Conservation (phyloP, 1,139 yeast genomes). For the Dujonia santamariae region DNA sequence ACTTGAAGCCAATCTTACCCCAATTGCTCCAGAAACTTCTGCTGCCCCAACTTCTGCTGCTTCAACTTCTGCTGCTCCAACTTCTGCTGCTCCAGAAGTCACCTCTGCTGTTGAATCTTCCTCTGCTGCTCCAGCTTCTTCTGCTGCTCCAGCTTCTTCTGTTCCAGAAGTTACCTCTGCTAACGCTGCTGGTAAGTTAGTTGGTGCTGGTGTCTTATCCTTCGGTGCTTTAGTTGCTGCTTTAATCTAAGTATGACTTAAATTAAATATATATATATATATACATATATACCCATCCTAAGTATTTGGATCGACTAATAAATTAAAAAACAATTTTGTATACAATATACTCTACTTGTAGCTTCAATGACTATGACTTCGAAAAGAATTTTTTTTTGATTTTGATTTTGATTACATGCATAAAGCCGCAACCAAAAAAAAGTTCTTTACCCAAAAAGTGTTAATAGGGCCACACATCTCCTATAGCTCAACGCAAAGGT, state of each 20-base stretch:
- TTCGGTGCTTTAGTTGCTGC: constrained; percentile 4
- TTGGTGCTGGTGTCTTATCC: constrained; percentile 1
- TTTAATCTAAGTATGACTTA: constrained; percentile 2
- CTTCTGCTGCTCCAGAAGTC: not conserved
- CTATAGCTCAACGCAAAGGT: too few relatives aligned
- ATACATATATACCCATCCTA: too few relatives aligned
- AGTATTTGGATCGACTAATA: too few relatives aligned
- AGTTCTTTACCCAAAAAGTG: too few relatives aligned
- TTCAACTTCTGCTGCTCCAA: constrained; percentile 1
- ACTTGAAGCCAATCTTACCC: constrained; percentile 3
- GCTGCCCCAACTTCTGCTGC: constrained; percentile 2
- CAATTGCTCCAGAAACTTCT: not conserved
- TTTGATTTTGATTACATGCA: too few relatives aligned
- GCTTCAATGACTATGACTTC: too few relatives aligned
- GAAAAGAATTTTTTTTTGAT: too few relatives aligned
- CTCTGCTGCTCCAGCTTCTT: constrained; percentile 1
- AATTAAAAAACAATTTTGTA: too few relatives aligned
- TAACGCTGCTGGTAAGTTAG: not conserved
- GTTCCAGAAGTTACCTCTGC: not conserved
- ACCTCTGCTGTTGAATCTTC: constrained; percentile 2
- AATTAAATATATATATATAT: not conserved
- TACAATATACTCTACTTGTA: too few relatives aligned
- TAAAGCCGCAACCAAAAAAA: too few relatives aligned
- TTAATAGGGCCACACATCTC: too few relatives aligned
- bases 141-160: constrained; percentile 3